A percentile compares a stretch with the other conserved stretches of the same genome.
phyloP scores from a whole-genome alignment of 139 green algal species.

The Limnomonas spitsbergensis region DNA sequence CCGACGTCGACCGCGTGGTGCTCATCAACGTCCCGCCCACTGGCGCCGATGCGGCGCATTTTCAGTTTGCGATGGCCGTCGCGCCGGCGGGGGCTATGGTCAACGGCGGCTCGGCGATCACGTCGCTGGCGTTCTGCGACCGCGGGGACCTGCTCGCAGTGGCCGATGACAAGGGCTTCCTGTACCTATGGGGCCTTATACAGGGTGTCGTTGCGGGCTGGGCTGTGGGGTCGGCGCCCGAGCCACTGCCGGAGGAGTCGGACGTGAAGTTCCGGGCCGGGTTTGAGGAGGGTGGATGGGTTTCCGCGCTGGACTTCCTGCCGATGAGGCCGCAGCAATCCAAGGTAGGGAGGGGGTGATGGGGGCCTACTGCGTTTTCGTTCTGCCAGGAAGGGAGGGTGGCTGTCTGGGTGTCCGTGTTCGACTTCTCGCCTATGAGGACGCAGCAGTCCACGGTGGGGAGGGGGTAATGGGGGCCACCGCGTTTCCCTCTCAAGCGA shows the following conservation, averaged over 20 bases:
- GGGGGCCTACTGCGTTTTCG: too few relatives aligned
- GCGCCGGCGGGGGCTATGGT: conserved; percentile 2
- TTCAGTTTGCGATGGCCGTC: neutral
- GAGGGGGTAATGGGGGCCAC: too few relatives aligned
- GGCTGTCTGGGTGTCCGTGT: too few relatives aligned
- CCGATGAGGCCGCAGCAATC: neutral
- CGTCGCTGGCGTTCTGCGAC: conserved; percentile 43
- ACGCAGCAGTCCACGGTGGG: too few relatives aligned
- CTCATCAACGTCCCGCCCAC: conserved; percentile 10
- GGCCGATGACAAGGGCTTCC: conserved; percentile 31
- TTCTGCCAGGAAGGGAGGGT: too few relatives aligned
- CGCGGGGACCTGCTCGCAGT: conserved; percentile 52
- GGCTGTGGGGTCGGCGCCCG: neutral
- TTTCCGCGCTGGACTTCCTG: conserved; percentile 19
- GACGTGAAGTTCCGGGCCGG: conserved; percentile 15
- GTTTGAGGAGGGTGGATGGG: conserved; percentile 4
- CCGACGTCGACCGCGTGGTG: conserved; percentile 11
- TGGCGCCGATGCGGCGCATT: neutral
- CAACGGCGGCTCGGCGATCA: conserved; percentile 24
- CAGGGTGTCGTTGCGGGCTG: conserved; percentile 2
- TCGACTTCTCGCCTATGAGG: too few relatives aligned
- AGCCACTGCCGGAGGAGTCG: conserved; percentile 6
- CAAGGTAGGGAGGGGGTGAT: neutral
- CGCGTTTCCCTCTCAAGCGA: too few relatives aligned
- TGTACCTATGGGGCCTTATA: conserved; percentile 47